Evolutionary conservation across 2,329 filamentous ascomycete species (phyloP).

Genomic region (Trichophyton simii): DNA sequence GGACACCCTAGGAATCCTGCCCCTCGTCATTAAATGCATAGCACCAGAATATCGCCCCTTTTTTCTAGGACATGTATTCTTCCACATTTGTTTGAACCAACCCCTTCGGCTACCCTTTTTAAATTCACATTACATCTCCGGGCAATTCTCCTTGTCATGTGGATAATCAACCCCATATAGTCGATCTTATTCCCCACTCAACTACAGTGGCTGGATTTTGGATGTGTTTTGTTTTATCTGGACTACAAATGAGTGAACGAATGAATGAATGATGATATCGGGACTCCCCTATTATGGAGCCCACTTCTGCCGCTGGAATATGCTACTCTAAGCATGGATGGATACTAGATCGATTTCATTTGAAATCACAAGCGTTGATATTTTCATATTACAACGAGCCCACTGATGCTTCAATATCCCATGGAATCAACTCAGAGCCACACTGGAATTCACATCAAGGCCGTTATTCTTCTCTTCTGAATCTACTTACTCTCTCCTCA

Average conservation of each 20-base stretch:
- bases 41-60: background rate
- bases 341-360: background rate
- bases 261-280: background rate
- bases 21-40: conserved; percentile 21
- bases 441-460: background rate
- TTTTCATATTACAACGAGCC: background rate
- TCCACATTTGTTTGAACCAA: background rate
- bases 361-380: background rate
- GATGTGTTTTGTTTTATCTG: background rate
- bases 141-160: background rate
- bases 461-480: background rate
- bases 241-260: background rate
- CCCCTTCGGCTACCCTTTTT: background rate
- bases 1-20: conserved; percentile 29
- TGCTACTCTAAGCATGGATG: background rate
- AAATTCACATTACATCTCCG: background rate
- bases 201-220: background rate
- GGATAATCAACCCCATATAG: background rate
- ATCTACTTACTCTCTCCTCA: background rate
- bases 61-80: background rate
- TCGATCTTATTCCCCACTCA: background rate
- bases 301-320: background rate
- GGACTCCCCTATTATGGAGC: background rate
- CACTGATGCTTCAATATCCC: background rate
- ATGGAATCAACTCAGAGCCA: background rate